These are phyloP conservation scores for Boletus coccyginus DNA, from an alignment of 768 basidiomycete species.

Conservation along the genomic window DNA sequence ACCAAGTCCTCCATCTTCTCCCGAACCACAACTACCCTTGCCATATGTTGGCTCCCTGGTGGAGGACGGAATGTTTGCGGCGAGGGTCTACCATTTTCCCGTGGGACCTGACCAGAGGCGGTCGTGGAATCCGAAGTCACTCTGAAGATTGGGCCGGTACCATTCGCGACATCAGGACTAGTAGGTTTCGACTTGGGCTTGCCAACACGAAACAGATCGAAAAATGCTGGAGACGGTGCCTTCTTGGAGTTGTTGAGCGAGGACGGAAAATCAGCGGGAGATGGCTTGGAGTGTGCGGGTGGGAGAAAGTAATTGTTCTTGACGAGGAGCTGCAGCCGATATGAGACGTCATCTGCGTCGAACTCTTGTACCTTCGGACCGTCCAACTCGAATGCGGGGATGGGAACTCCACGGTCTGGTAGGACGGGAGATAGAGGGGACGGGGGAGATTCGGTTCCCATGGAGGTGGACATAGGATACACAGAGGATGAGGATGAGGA, in stretches of 20 bases:
- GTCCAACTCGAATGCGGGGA: conserved; percentile 49
- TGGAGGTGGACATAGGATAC: conserved; percentile 72
- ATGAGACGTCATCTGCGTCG: conserved; percentile 77
- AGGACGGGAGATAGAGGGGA: conserved; percentile 58
- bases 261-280: conserved; percentile 58
- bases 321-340: conserved; percentile 78
- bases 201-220: conserved; percentile 70
- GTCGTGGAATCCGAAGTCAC: conserved; percentile 67
- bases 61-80: conserved; percentile 34
- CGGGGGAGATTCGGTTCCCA: conserved; percentile 59
- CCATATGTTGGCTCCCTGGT: conserved; percentile 38
- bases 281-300: conserved; percentile 82
- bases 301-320: conserved; percentile 89
- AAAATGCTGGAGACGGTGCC: conserved; percentile 48
- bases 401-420: conserved; percentile 40
- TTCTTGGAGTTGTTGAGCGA: conserved; percentile 38
- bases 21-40: conserved; percentile 78
- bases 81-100: conserved; percentile 37
- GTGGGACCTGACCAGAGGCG: conserved; percentile 39
- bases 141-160: conserved; percentile 48
- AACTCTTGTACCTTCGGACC: conserved; percentile 49
- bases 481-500: conserved; percentile 73
- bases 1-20: conserved; percentile 75
- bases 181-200: conserved; percentile 64
- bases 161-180: conserved; percentile 42